Percentiles rank a stretch among this genome's conserved stretches.
These are phyloP conservation scores for Rhododendron ferrugineum DNA, from an alignment of 148 eudicot species.

Conservation along the genomic window DNA sequence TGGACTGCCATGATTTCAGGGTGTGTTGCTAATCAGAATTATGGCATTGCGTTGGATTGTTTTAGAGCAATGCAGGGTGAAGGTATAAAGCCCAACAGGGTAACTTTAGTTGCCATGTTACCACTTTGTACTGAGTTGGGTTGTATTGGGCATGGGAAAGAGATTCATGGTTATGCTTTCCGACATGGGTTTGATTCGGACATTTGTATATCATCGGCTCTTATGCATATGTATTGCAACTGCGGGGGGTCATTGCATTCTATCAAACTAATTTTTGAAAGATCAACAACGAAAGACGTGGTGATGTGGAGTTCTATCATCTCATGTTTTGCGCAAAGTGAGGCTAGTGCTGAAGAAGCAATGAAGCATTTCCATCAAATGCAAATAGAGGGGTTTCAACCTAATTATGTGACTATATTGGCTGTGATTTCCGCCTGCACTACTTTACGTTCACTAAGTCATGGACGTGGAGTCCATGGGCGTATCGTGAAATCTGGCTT, in stretches of 20 bases:
- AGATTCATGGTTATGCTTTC: slow-evolving; percentile 45
- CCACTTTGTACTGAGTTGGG: slow-evolving; percentile 38
- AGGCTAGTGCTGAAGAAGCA: slow-evolving; percentile 24
- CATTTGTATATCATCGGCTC: slow-evolving; percentile 29
- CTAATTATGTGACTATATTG: slow-evolving; percentile 37
- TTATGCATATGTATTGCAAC: slow-evolving; percentile 32
- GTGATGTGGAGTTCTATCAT: slow-evolving; percentile 50
- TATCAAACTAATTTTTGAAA: slow-evolving; percentile 22
- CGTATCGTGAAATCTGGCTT: slow-evolving; percentile 30
- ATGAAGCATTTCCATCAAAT: slow-evolving; percentile 30
- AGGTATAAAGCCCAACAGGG: slow-evolving; percentile 34
- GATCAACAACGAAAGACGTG: slow-evolving; percentile 26
- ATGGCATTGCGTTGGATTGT: slow-evolving; percentile 33
- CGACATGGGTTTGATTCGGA: slow-evolving; percentile 40
- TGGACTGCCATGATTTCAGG: slow-evolving; percentile 56
- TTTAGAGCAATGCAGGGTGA: slow-evolving; percentile 34
- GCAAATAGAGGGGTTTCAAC: slow-evolving; percentile 34
- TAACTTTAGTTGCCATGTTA: slow-evolving; percentile 35
- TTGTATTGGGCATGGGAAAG: slow-evolving; percentile 25
- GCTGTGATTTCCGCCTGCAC: slow-evolving; percentile 38
- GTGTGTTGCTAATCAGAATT: slow-evolving; percentile 22
- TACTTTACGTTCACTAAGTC: slow-evolving; percentile 18
- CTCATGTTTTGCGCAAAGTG: slow-evolving; percentile 25
- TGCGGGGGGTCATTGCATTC: slow-evolving; percentile 8
- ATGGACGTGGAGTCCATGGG: slow-evolving; percentile 33